These are phyloP conservation scores for Mycena sp. DNA, from an alignment of 1,284 basidiomycete species.

Conservation along the genomic window DNA sequence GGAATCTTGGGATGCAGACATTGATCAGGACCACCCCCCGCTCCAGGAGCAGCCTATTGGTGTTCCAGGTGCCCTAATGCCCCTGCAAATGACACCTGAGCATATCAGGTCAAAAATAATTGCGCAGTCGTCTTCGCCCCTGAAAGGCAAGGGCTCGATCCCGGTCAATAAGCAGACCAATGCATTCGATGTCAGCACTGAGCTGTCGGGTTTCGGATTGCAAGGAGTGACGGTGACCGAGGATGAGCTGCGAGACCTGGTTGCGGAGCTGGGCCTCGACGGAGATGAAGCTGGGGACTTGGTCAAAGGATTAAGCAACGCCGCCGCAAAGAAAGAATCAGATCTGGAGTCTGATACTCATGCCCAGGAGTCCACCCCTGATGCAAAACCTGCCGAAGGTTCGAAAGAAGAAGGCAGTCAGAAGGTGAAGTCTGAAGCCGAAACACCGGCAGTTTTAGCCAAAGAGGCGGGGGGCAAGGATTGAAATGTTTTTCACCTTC, in stretches of 20 bases:
- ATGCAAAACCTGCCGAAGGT: no score
- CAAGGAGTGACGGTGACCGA: conserved; percentile 80
- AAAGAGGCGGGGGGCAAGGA: not conserved
- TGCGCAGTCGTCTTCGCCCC: conserved; percentile 58
- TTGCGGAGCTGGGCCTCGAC: conserved; percentile 76
- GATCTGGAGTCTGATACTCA: not conserved
- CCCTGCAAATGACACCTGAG: conserved; percentile 82
- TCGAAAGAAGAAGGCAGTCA: no score
- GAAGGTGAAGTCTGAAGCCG: no score
- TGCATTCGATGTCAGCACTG: conserved; percentile 70
- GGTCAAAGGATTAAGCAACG: conserved; percentile 61
- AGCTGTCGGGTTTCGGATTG: conserved; percentile 74
- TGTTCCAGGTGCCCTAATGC: conserved; percentile 78
- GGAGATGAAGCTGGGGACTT: conserved; percentile 77
- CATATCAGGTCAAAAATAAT: conserved; percentile 67
- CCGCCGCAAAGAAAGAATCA: not conserved
- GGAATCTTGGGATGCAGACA: conserved; percentile 67
- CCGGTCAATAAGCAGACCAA: conserved; percentile 61
- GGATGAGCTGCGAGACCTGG: conserved; percentile 72
- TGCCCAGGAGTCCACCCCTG: not conserved
- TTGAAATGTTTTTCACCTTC: not conserved
- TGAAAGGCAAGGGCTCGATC: conserved; percentile 47
- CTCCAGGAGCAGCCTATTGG: conserved; percentile 68
- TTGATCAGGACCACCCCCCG: conserved; percentile 63
- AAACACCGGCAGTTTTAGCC: no score